Percentiles rank a stretch among this genome's conserved stretches.
Evolutionary conservation across 768 basidiomycete species (phyloP).

Genomic region (Trametes gibbosa): DNA sequence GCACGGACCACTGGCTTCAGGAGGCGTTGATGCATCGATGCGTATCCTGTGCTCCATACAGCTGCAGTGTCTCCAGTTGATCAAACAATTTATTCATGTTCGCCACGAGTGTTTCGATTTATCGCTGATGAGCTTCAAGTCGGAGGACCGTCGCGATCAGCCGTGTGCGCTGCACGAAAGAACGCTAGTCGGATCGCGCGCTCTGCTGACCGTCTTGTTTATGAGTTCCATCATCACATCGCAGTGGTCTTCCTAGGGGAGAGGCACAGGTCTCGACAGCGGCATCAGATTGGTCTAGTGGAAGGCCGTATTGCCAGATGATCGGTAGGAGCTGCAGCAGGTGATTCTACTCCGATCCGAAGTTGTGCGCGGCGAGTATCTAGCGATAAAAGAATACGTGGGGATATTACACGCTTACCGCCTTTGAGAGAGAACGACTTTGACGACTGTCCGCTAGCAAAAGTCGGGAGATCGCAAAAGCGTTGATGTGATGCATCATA

Average conservation of each 20-base stretch:
- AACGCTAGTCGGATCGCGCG: background rate
- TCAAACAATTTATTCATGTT: background rate
- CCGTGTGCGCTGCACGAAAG: background rate
- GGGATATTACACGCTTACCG: no score
- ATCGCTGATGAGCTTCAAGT: background rate
- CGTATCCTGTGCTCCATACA: background rate
- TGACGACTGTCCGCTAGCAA: no score
- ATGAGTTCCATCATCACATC: background rate
- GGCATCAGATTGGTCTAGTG: background rate
- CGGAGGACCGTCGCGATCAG: background rate
- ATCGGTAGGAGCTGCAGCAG: background rate
- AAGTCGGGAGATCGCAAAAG: no score
- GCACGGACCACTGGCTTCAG: background rate
- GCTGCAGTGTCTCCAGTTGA: background rate
- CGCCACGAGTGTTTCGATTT: background rate
- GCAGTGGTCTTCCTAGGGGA: background rate
- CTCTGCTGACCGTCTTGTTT: background rate
- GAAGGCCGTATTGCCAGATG: background rate
- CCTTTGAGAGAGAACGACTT: no score
- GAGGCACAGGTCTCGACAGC: background rate
- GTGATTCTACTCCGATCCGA: no score
- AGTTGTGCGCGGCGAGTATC: no score
- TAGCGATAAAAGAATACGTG: no score
- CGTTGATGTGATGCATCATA: no score
- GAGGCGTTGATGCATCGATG: conserved; percentile 3